Conservation (phyloP, 208 protist species). For the Leishmania aethiopica region DNA sequence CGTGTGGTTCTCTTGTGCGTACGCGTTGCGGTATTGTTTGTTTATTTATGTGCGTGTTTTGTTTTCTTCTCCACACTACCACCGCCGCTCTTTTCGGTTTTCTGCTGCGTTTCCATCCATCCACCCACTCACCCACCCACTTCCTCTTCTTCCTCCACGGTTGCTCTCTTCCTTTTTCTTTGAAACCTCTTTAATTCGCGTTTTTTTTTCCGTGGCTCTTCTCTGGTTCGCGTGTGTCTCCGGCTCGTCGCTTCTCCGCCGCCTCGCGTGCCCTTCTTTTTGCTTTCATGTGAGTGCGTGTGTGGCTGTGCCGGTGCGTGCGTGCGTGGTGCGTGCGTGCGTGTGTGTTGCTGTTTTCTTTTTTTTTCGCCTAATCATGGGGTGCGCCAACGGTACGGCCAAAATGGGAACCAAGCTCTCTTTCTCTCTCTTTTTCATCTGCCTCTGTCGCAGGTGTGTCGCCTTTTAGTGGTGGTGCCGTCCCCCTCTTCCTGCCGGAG, state of each 20-base stretch:
- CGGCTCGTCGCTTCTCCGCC: not conserved
- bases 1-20: not conserved
- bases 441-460: no score
- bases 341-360: not conserved
- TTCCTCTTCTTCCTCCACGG: not conserved
- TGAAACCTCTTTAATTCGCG: not conserved
- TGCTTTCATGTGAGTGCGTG: not conserved
- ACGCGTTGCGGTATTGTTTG: not conserved
- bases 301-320: not conserved
- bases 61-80: not conserved
- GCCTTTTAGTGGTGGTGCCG: no score
- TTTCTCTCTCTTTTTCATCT: no score
- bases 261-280: not conserved
- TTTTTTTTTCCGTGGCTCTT: not conserved
- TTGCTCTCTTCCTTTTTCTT: not conserved
- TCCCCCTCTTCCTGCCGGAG: no score
- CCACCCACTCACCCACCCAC: not conserved
- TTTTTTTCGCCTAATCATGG: not conserved
- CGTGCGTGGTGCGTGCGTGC: not conserved
- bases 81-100: not conserved
- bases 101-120: slow-evolving; percentile 8
- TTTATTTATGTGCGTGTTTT: not conserved
- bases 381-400: not conserved
- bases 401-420: not conserved
- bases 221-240: not conserved